phyloP scores from a whole-genome alignment of 2,329 filamentous ascomycete species.

The Chalaropsis thielavioides region DNA sequence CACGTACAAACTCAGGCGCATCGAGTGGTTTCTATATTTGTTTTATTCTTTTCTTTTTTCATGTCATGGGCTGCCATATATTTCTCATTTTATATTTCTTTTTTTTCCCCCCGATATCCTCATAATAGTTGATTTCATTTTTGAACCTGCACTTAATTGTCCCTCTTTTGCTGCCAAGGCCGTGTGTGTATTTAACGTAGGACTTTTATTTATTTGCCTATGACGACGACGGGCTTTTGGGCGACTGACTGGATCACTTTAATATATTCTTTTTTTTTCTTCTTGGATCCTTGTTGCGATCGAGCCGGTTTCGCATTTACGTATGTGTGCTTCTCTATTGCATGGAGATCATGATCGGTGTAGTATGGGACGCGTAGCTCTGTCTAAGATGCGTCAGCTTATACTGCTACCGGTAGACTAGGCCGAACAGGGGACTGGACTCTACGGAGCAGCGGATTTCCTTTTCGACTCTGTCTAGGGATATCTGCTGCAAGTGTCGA shows the following conservation, averaged over 20 bases:
- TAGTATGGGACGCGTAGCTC: too few species aligned
- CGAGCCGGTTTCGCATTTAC: background rate
- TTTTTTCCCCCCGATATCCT: constrained; percentile 11
- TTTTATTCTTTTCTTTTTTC: background rate
- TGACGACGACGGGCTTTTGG: background rate
- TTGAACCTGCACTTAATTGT: constrained; percentile 4
- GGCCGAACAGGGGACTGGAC: too few species aligned
- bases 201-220: background rate
- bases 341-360: background rate
- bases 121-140: constrained; percentile 13
- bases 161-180: background rate
- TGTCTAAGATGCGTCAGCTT: background rate
- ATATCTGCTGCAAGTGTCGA: too few species aligned
- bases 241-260: background rate
- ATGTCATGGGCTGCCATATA: constrained; percentile 9
- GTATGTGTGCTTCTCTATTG: background rate
- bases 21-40: background rate
- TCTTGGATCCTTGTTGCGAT: too few species aligned
- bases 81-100: constrained; percentile 3
- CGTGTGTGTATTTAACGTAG: background rate
- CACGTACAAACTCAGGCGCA: background rate
- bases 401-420: background rate
- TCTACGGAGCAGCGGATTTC: too few species aligned
- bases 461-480: too few species aligned
- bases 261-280: background rate